Evolutionary conservation across 345 rosid genomes (phyloP), one percentile per base, ranked within the genome.

Genomic region (Rhizophora mangle): DNA sequence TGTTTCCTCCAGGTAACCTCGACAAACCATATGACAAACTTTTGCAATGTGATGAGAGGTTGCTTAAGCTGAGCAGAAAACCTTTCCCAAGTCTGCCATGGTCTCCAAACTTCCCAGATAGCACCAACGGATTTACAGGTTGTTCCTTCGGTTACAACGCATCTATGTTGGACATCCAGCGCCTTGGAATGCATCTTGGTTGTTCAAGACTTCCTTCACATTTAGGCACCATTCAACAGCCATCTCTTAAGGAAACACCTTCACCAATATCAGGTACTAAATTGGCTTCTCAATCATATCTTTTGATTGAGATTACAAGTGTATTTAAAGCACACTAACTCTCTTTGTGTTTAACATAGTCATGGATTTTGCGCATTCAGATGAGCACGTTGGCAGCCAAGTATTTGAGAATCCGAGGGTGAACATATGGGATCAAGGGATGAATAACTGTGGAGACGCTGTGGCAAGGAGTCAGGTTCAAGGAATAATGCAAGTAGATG

Each of bases 11-110:
- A 26, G 88, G 86, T 56, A 65, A 64, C 8, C 77, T 90, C 15
- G 87, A 83, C 63, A 81, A 65, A 39, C 85, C 65, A 66, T 78
- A 72, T 62, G 85, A 81, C 55, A 86, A 87, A 68, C 85, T 87
- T 56, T 30, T 82, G 65, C 75, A 80, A 39, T 47, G 67, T 24
- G 71, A 82, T 60, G 37, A 5, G 69, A 62, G 76, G 60, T 74
- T 87, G 80, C 59, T 76, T 9, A 43, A 62, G 16, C 65, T 79
- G 49, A 60, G 63, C 75, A 60, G 63, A n/a, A 72, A 69, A 55
- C 58, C 63, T 26, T 87, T 80, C 64, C 90, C 87, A 18, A 64
- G 69, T 58, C 47, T 63, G 27, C 29, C 20, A 1, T 52, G 60
- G 60, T 56, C 72, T 62, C 75, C 71, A 13, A 76, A 60, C 65